Percentiles rank a stretch among this genome's conserved stretches.
These are phyloP conservation scores for Penicillium daleae DNA, from an alignment of 495 filamentous ascomycete species.

Conservation along the genomic window DNA sequence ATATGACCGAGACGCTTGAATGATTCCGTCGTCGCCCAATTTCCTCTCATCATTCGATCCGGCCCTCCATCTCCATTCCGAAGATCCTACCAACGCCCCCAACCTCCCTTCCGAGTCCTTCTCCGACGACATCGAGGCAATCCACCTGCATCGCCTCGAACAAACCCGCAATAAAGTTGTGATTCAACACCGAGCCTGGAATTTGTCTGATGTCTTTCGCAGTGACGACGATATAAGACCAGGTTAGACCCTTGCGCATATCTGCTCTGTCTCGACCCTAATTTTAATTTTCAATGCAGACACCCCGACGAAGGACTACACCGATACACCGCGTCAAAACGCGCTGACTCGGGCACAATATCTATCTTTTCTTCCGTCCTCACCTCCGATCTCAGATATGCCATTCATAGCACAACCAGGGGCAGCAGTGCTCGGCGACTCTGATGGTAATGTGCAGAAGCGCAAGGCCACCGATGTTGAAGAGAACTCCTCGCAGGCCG, in stretches of 20 bases:
- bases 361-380: constrained; percentile 32
- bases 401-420: constrained; percentile 64
- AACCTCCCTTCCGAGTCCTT: constrained; percentile 44
- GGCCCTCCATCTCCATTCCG: constrained; percentile 55
- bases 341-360: constrained; percentile 20
- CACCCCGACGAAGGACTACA: constrained; percentile 43
- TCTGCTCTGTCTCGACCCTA: neutral
- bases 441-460: constrained; percentile 39
- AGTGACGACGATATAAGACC: constrained; percentile 62
- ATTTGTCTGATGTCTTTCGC: constrained; percentile 61
- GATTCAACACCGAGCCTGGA: constrained; percentile 66
- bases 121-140: constrained; percentile 66
- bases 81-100: constrained; percentile 30
- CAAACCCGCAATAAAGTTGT: constrained; percentile 60
- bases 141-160: constrained; percentile 55
- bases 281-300: constrained; percentile 31
- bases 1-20: constrained; percentile 31
- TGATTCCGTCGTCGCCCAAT: constrained; percentile 43
- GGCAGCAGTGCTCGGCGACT: constrained; percentile 12
- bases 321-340: constrained; percentile 32
- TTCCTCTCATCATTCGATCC: constrained; percentile 57
- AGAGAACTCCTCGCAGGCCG: constrained; percentile 38
- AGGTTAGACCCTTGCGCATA: constrained; percentile 33
- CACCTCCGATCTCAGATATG: constrained; percentile 53
- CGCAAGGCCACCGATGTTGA: constrained; percentile 48